Base-by-base conservation (phyloP, 306 rosid species). In the Alnus rubra region DNA sequence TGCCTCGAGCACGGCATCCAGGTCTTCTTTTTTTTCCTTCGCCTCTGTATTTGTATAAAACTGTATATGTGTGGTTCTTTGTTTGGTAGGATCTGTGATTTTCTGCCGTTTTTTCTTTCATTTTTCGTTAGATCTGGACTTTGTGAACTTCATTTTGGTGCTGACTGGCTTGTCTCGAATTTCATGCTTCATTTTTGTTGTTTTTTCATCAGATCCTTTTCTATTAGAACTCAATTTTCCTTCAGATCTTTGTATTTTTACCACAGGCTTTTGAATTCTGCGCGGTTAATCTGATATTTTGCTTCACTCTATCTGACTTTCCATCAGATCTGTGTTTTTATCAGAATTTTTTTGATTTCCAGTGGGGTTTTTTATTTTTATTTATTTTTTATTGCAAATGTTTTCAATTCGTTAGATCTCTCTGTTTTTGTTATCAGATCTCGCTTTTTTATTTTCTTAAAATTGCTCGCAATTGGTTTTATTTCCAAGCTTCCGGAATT, bases 1-100 rank as follows among this genome's bases (percentile, higher is more conserved):
- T 93, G 98, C 55, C 97, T 93, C 7, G 98, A 93, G 81, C 98
- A 93, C 69, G 98, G 98, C 50, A 90, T 93, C 71, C 97, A 90
- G 83, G 98, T 93, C 42, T 48, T 49, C 62, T 4, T 69, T 63
- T 14, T 14, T 6, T 2, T 50, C 0, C 23, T 52, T 58, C 2
- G 4, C 15, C 48, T 0, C 9, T 18, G 48, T 15, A 2, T 16
- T 67, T 7, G 9, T 67, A 0, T 67, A 42, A 42, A 9, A 37
- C 4, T 2, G 11, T 65, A 16, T 10, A 1, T 62, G 6, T 31
- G 8, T 8, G 19, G 5, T 0, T 71, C 4, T 37, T n/a, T 50
- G 13, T 30, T 14, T 52, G 23, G 10, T 13, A 44, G 54, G 16
- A 54, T 78, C 58, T 74, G 51, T 11, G 50, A 4, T 56, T 67